Percentiles rank a stretch among this genome's conserved stretches.
These are phyloP conservation scores for Phytophthora agathidicida DNA, from an alignment of 352 stramenopile genomes.

Conservation along the genomic window DNA sequence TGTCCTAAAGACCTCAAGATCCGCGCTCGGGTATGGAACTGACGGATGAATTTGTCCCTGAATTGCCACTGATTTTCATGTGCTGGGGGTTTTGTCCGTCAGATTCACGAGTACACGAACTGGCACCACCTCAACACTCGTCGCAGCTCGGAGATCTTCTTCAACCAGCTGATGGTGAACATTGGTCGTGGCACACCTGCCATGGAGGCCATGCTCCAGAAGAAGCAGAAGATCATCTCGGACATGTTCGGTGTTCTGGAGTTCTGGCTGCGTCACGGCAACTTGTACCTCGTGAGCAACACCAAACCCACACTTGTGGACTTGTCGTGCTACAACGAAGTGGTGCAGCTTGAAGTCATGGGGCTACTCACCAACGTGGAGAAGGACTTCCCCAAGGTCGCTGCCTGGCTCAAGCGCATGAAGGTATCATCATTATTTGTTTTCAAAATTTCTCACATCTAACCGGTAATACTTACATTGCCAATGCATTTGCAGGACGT, in stretches of 20 bases:
- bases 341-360: slow-evolving; percentile 79
- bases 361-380: slow-evolving; percentile 49
- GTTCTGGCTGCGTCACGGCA: slow-evolving; percentile 69
- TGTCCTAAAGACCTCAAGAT: slow-evolving; percentile 68
- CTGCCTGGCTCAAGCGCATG: slow-evolving; percentile 76
- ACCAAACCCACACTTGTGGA: slow-evolving; percentile 65
- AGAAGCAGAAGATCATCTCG: slow-evolving; percentile 59
- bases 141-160: slow-evolving; percentile 64
- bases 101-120: slow-evolving; percentile 85
- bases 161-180: slow-evolving; percentile 68
- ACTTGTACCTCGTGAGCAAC: slow-evolving; percentile 64
- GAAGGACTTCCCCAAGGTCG: slow-evolving; percentile 56
- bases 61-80: not conserved
- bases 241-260: slow-evolving; percentile 70
- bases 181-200: slow-evolving; percentile 47
- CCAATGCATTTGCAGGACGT: slow-evolving; percentile 38
- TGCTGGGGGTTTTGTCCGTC: not conserved
- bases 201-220: slow-evolving; percentile 54
- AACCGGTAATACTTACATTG: not conserved
- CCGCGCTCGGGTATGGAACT: slow-evolving; percentile 53
- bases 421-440: slow-evolving; percentile 42
- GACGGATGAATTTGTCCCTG: not conserved
- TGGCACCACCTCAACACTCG: slow-evolving; percentile 82
- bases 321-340: slow-evolving; percentile 82
- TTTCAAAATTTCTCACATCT: not conserved